Evolutionary conservation across 1,284 basidiomycete species (phyloP).

Genomic region (Fomitopsis palustris): DNA sequence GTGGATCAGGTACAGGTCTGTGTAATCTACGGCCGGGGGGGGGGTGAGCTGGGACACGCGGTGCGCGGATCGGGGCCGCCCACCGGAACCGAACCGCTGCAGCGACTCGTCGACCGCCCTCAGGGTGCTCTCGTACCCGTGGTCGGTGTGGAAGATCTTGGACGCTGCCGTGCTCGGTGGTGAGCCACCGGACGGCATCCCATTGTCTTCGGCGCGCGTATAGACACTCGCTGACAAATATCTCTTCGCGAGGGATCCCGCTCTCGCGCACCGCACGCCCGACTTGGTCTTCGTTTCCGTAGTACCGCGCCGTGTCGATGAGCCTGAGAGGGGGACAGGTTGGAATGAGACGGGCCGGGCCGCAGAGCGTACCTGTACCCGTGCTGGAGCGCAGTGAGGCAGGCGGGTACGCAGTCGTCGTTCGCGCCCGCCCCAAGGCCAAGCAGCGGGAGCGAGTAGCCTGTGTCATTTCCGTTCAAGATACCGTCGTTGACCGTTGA

Average conservation of each 20-base stretch:
- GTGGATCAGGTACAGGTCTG: constrained; percentile 63
- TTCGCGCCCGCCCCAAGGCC: constrained; percentile 84
- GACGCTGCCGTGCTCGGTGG: constrained; percentile 10
- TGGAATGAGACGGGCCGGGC: not conserved
- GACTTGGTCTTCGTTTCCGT: constrained; percentile 69
- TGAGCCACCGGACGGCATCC: not conserved
- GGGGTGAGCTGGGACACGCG: too few species aligned
- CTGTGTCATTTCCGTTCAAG: constrained; percentile 28
- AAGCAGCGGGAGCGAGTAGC: constrained; percentile 63
- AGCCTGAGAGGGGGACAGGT: constrained; percentile 36
- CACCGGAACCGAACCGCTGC: constrained; percentile 36
- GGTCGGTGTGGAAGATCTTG: constrained; percentile 20
- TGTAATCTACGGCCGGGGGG: constrained; percentile 40
- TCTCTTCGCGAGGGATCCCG: constrained; percentile 46
- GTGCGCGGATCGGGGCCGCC: too few species aligned
- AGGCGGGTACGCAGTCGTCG: constrained; percentile 52
- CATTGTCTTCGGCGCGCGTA: too few species aligned
- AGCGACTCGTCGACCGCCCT: constrained; percentile 37
- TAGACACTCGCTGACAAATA: constrained; percentile 70
- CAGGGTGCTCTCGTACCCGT: constrained; percentile 21
- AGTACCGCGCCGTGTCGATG: constrained; percentile 70
- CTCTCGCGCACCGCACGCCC: constrained; percentile 55
- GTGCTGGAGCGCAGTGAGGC: constrained; percentile 63
- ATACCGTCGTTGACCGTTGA: too few species aligned
- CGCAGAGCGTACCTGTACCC: constrained; percentile 64